phyloP scores from a whole-genome alignment of 2,329 filamentous ascomycete species.

The Fusarium coffeatum region DNA sequence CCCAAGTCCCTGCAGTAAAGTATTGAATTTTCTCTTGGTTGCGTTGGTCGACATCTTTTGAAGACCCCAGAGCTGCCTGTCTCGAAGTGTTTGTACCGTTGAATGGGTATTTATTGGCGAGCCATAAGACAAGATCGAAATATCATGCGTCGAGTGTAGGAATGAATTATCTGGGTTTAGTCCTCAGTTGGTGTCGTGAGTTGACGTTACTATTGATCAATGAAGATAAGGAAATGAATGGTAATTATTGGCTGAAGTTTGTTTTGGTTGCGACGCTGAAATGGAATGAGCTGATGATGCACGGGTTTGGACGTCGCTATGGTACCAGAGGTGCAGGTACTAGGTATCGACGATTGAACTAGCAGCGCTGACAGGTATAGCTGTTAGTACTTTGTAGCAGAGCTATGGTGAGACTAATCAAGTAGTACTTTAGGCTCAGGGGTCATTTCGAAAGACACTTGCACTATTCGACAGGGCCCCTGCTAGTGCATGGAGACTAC shows the following conservation, averaged over 20 bases:
- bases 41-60: slow-evolving; percentile 68
- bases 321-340: slow-evolving; percentile 4
- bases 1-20: slow-evolving; percentile 75
- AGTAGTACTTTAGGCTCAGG: neutral
- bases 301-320: slow-evolving; percentile 14
- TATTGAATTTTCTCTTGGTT: slow-evolving; percentile 87
- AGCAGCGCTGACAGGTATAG: neutral
- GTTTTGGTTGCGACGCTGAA: slow-evolving; percentile 28
- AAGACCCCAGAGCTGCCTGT: neutral
- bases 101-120: neutral
- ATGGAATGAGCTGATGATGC: slow-evolving; percentile 18
- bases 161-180: neutral
- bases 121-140: neutral
- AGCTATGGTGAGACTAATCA: neutral
- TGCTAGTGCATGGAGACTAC: neutral
- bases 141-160: neutral
- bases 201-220: neutral
- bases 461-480: neutral
- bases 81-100: neutral
- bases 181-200: neutral
- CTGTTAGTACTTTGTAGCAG: neutral
- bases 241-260: slow-evolving; percentile 3
- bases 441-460: neutral
- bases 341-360: slow-evolving; percentile 2
- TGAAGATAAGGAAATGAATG: neutral